Evolutionary conservation across 2,329 filamentous ascomycete species (phyloP), one percentile per base, ranked within the genome.

Genomic region (Coleophoma crateriformis): DNA sequence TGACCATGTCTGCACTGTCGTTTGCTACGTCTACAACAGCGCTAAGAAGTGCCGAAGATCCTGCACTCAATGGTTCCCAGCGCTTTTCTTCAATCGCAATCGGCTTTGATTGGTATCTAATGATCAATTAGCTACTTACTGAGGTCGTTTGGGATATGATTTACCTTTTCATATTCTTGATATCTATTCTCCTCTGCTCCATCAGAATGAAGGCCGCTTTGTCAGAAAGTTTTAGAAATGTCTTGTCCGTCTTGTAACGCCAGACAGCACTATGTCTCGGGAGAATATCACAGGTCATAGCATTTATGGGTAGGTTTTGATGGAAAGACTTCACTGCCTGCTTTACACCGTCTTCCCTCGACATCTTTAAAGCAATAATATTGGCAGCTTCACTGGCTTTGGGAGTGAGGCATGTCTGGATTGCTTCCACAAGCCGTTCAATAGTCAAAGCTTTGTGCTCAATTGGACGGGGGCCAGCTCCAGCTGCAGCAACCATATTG

Each of bases 161-260:
- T 20, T 71, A 57, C 14, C 77, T 63, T 39, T 71, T 69, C 6
- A 80, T 62, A 39, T 78, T 71, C 14, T 67, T 68, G 68, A 72
- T 76, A 46, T 72, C 71, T 40, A 82, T 63, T 59, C 75, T 75
- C 50, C 73, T 72, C 56, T 74, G 69, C 47, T 77, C 69, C 6
- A 77, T 68, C 8, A 82, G 58, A 0, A 81, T 62, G 39, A 78
- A 72, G 0, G 77, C 78, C 3, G 79, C 79, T 17, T 78, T 60
- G 1, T 76, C 69, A 4, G 71, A 77, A 1, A 82, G 62, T 45
- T 71, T 68, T 67, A 46, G 19, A 20, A 35, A 22, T 14, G 64
- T 1, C 71, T 73, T 54, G 57, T 49, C 6, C 33, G 35, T 17
- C 46, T 51, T 75, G 27, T 76, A 61, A 19, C 68, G 64, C 78